A percentile compares a stretch with the other conserved stretches of the same genome.
These are phyloP conservation scores for Salvia sclarea DNA, from an alignment of 305 asterid genomes.

Conservation along the genomic window DNA sequence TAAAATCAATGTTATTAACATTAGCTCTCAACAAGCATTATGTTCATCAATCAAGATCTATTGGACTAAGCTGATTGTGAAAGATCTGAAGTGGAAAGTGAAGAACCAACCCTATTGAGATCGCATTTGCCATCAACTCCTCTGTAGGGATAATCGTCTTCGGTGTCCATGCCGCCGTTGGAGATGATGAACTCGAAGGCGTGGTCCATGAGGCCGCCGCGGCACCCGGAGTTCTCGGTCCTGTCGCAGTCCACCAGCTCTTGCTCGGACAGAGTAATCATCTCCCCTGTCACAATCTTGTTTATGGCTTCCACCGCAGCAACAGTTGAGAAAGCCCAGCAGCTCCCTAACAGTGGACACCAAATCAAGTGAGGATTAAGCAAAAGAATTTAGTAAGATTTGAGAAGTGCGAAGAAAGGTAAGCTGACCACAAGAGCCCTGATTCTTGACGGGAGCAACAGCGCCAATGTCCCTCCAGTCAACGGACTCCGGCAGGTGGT, in stretches of 20 bases:
- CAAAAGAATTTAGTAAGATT: too few relatives aligned
- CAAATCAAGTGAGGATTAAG: too few relatives aligned
- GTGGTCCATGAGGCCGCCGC: conserved; percentile 79
- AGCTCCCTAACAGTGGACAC: conserved; percentile 72
- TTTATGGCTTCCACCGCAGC: conserved; percentile 74
- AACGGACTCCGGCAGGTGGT: conserved; percentile 56
- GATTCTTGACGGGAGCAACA: conserved; percentile 66
- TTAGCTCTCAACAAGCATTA: too few relatives aligned
- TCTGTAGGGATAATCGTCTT: conserved; percentile 65
- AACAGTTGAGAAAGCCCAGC: conserved; percentile 88
- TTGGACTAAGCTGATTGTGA: too few relatives aligned
- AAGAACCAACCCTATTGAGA: conserved; percentile 47
- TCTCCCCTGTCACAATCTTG: conserved; percentile 63
- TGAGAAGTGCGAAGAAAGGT: too few relatives aligned
- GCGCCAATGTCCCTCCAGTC: conserved; percentile 85
- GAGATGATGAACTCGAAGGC: conserved; percentile 68
- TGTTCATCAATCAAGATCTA: too few relatives aligned
- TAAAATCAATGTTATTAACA: too few relatives aligned
- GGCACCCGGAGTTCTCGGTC: conserved; percentile 55
- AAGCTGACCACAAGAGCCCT: conserved; percentile 73
- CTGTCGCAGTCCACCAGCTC: conserved; percentile 76
- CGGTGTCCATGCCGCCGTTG: conserved; percentile 85
- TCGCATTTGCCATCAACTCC: conserved; percentile 66
- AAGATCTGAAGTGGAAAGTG: too few relatives aligned
- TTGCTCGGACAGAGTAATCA: conserved; percentile 63